phyloP scores from a whole-genome alignment of 2,329 filamentous ascomycete genomes.

The Beauveria brongniartii region DNA sequence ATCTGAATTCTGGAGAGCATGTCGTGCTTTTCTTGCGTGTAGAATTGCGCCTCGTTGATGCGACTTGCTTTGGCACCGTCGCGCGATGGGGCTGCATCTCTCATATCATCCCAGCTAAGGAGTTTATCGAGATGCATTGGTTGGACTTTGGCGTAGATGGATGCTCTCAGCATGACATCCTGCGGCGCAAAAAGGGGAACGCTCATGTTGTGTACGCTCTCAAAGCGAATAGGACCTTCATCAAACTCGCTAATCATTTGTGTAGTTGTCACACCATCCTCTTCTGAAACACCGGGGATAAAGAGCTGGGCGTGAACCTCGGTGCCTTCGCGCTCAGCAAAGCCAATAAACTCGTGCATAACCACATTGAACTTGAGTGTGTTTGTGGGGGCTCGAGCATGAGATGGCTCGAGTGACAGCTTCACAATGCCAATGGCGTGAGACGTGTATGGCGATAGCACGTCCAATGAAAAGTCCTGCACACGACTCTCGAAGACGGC shows the following conservation, averaged over 20 bases:
- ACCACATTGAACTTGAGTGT: conserved; percentile 98
- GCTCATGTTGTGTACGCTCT: conserved; percentile 98
- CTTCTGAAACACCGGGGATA: conserved; percentile 80
- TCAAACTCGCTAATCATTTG: conserved; percentile 93
- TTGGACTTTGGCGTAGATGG: conserved; percentile 85
- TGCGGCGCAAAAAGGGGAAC: conserved; percentile 65
- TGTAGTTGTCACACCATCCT: conserved; percentile 87
- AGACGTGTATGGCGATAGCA: conserved; percentile 85
- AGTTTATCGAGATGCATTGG: conserved; percentile 94
- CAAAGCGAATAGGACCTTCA: conserved; percentile 84
- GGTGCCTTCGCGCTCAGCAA: conserved; percentile 89
- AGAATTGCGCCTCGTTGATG: conserved; percentile 87
- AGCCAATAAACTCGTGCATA: conserved; percentile 92
- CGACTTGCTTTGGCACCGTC: conserved; percentile 52
- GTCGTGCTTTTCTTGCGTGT: conserved; percentile 87
- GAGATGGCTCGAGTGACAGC: conserved; percentile 85
- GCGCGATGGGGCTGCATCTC: conserved; percentile 61
- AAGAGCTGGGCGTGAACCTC: conserved; percentile 97
- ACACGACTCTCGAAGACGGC: conserved; percentile 93
- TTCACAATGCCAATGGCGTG: conserved; percentile 87
- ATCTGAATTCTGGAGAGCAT: conserved; percentile 83
- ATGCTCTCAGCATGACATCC: conserved; percentile 70
- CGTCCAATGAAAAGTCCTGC: conserved; percentile 86
- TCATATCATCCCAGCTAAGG: conserved; percentile 97
- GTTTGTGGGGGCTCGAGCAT: conserved; percentile 81